Base-by-base conservation (phyloP, 2,329 filamentous ascomycete species). In the Septoria petroselini region DNA sequence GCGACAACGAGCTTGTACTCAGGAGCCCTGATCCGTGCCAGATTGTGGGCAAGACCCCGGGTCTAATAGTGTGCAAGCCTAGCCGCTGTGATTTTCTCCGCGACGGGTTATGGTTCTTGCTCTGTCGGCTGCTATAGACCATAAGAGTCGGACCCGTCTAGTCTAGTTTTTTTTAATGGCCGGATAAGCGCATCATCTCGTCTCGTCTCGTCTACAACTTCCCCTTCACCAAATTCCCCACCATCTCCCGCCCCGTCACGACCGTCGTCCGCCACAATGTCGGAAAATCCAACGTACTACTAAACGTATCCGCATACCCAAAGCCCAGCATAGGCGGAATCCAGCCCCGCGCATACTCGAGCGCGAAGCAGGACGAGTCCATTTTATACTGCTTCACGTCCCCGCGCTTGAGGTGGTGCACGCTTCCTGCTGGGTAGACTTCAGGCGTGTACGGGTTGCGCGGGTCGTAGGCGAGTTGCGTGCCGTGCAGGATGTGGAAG, bases 251-350 rank as follows among this genome's bases (percentile, higher is more conserved):
- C 2, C 75, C 89, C 1, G 89, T 94, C 53, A 91, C 77, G 57
- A 73, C 76, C 27, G 80, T 80, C n/a, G 86, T 95, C 62, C 79
- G 79, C 85, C 86, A 93, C 63, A 95, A 70, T 1, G 89, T 95
- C n/a, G 80, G 82, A 66, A 94, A 80, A 70, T 95, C 90, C 58
- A 95, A 75, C 3, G 89, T 95, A 70, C 84, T 90, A 47, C 77
- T 81, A 52, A 95, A 77, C 39, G 81, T 83, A 70, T 95, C 90
- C 56, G 88, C 86, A 68, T 85, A 91, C 53, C 90, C 90, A 69
- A 95, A 95, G 69, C 86, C 86, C 43, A 95, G 75, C 90, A 95
- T 95, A 50, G 86, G 86, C 39, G 90, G 90, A 70, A 95, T 94
- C 88, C 88, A 95, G 57, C 90, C 89, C 59, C 85, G 77, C 39